Base-by-base conservation (phyloP, 768 basidiomycete species). In the Gymnopilus junonius region DNA sequence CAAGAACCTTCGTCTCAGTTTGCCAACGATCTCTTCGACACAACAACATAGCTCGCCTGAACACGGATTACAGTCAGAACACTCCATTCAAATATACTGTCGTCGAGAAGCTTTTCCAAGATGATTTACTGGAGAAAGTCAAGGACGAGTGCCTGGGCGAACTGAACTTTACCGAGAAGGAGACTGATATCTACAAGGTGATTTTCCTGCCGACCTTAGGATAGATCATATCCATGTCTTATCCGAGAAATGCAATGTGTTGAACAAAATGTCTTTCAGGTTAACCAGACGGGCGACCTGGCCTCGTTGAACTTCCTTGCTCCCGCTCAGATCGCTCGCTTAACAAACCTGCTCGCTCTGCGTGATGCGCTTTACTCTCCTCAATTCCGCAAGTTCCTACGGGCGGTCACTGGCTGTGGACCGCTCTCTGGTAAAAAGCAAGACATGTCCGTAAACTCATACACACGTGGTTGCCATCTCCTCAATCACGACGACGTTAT, bases 401-500 rank as follows among this genome's bases (percentile, higher is more conserved):
- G 87, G 48, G 78, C 87, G 1, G 92, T 98, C 23, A 99, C 97
- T 1, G 93, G 94, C 1, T 98, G 96, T 67, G 95, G 94, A 4
- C 88, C 95, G 5, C 84, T 99, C 48, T 95, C 93, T 29, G 95
- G 95, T 54, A 84, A 82, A 43, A 97, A 95, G 74, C 95, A 94
- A 72, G 97, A 99, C 80, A 95, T 96, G 88, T 93, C 93, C 43
- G 91, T 97, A 63, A 95, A 94, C 71, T 89, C 92, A 8, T 98
- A 98, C 77, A 90, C 89, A 20, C 87, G 90, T 64, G 94, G 95
- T 46, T 97, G 91, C 74, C 95, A 99, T 77, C 85, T 99, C 10
- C 88, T 99, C 70, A 94, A 97, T 76, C 97, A 99, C 81, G 97
- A 99, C 87, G 97, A 99, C 75, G 96, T 97, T 25, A 98, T 98